Base-by-base conservation (phyloP, 768 basidiomycete species). In the Tubosaeta sp. region DNA sequence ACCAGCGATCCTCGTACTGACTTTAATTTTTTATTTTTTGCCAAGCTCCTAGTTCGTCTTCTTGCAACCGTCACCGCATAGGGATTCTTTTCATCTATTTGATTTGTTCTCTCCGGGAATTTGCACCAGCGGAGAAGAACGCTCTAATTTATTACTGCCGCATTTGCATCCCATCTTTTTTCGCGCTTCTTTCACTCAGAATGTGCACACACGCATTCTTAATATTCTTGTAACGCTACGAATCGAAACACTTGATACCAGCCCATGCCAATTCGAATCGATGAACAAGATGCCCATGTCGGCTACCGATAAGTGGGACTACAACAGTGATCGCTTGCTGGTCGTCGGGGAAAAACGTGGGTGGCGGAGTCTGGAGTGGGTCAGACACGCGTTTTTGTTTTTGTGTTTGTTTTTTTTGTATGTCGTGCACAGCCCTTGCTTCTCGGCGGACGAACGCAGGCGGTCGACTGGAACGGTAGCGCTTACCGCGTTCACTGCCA, bases 1-100 rank as follows among this genome's bases (percentile, higher is more conserved):
- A 66, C 55, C 64, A 64, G 51, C 68, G 66, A 59, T 68, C 61
- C 60, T 64, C 50, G 57, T 67, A 65, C 65, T 58, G 65, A 69
- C 63, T 61, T 8, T 39, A 2, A 22, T 42, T 5, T 41, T 41
- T 41, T 13, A 22, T 41, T 41, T 25, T 2, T 61, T 58, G 51
- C 56, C 65, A 65, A 61, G 55, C 43, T 62, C 56, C 61, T 66
- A 68, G 64, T 68, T 49, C 53, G 49, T 47, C 66, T 69, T 70
- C 59, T 70, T 70, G 66, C 59, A 53, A 51, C 56, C 60, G 46
- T 54, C 55, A 41, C 41, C 51, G 52, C 60, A 58, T 51, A 60
- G 48, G 33, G 45, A 54, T 61, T 51, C 49, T 43, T 53, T 62
- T 61, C 26, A 38, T 52, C 52, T 34, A 11, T 34, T 62, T 55